Conservation (phyloP, 805 yeast genomes). For the Teunomyces cretensis region DNA sequence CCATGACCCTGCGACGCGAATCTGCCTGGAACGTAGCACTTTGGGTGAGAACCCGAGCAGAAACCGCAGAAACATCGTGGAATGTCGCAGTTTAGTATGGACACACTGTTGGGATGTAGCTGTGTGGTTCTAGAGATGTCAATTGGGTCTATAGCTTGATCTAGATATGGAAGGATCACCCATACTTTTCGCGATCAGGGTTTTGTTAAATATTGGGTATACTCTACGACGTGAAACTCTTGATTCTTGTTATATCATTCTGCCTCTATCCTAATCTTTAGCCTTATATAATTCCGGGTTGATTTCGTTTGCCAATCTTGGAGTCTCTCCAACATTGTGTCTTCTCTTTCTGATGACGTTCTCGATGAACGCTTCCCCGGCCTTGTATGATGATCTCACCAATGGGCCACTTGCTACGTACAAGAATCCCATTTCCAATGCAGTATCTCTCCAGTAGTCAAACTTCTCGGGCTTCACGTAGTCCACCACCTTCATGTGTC, state of each 20-base stretch:
- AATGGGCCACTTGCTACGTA: conserved; percentile 98
- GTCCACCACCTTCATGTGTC: conserved; percentile 98
- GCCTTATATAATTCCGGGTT: conserved; percentile 14
- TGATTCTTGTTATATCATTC: too few species aligned
- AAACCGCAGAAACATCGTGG: too few species aligned
- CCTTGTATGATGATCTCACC: conserved; percentile 95
- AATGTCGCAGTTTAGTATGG: too few species aligned
- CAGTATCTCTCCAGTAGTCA: conserved; percentile 86
- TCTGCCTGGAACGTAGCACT: too few species aligned
- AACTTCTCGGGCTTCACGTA: conserved; percentile 93
- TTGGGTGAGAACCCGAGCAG: too few species aligned
- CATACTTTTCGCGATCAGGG: too few species aligned
- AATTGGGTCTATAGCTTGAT: too few species aligned
- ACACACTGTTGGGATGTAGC: too few species aligned
- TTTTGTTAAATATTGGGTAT: too few species aligned
- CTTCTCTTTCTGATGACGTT: conserved; percentile 80
- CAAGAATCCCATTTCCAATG: conserved; percentile 85
- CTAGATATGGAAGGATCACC: too few species aligned
- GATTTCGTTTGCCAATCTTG: conserved; percentile 27
- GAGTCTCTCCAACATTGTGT: conserved; percentile 47
- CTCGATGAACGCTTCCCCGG: conserved; percentile 97
- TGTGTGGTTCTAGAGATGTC: too few species aligned
- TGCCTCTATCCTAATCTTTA: not conserved
- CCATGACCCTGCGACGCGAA: not conserved
- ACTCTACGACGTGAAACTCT: too few species aligned